Conservation (phyloP, 1,139 yeast species). For the Lodderomyces parapsilosis region DNA sequence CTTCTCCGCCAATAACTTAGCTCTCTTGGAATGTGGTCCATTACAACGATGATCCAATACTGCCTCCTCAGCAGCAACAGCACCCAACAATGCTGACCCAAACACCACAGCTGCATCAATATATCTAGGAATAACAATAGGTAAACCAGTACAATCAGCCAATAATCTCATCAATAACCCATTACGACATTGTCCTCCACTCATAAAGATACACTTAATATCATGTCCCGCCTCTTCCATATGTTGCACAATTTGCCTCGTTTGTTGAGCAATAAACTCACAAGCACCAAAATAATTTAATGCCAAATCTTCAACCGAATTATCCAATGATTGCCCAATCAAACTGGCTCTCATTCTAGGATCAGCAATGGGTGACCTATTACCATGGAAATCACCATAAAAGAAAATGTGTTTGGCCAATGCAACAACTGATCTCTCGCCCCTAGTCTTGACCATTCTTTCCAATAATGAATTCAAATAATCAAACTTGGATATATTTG, state of each 20-base stretch:
- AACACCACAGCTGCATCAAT: conserved; percentile 96
- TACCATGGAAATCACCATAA: conserved; percentile 96
- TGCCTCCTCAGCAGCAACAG: conserved; percentile 76
- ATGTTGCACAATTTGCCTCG: conserved; percentile 87
- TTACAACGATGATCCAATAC: conserved; percentile 37
- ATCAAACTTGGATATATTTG: conserved; percentile 76
- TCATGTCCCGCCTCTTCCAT: conserved; percentile 80
- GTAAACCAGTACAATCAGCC: conserved; percentile 91
- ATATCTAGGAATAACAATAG: conserved; percentile 90
- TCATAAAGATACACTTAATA: conserved; percentile 75
- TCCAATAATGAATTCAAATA: conserved; percentile 75
- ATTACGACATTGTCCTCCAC: conserved; percentile 97
- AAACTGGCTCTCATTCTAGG: conserved; percentile 91
- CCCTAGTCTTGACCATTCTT: conserved; percentile 53
- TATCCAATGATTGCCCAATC: conserved; percentile 91
- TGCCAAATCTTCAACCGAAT: conserved; percentile 80
- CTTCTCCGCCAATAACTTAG: conserved; percentile 32
- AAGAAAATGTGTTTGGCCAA: conserved; percentile 83
- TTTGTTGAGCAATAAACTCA: conserved; percentile 96
- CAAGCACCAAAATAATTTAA: conserved; percentile 88
- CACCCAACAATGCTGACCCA: conserved; percentile 93
- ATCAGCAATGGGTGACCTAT: conserved; percentile 95
- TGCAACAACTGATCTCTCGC: conserved; percentile 69
- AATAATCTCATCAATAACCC: conserved; percentile 81
- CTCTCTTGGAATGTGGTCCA: conserved; percentile 40